Conservation (phyloP, 1,139 yeast species). For the Kurtzmaniella quercitrusa region DNA sequence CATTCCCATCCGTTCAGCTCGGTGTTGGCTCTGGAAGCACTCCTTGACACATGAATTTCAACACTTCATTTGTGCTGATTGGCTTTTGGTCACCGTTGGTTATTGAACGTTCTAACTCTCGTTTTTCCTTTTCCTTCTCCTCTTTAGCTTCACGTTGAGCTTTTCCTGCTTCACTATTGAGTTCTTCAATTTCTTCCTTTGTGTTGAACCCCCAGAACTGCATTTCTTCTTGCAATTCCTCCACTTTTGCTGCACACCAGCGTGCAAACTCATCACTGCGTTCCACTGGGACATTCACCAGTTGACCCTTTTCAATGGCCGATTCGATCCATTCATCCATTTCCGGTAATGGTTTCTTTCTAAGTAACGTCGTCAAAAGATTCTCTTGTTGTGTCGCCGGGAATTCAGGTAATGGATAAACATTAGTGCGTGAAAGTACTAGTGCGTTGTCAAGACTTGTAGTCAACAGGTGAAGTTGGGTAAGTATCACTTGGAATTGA, state of each 20-base stretch:
- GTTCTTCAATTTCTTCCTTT: conserved; percentile 39
- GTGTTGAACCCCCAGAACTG: conserved; percentile 62
- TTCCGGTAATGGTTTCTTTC: conserved; percentile 87
- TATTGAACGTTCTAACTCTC: conserved; percentile 24
- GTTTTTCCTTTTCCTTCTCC: conserved; percentile 23
- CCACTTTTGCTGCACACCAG: conserved; percentile 58
- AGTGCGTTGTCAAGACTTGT: conserved; percentile 63
- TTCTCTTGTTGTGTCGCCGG: conserved; percentile 85
- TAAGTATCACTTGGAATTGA: conserved; percentile 77
- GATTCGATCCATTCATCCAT: conserved; percentile 80
- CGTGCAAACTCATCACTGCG: conserved; percentile 54
- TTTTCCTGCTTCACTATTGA: conserved; percentile 41
- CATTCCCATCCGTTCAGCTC: no score
- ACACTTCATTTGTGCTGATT: conserved; percentile 34
- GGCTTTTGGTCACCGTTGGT: conserved; percentile 32
- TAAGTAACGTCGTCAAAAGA: conserved; percentile 70
- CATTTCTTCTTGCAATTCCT: conserved; percentile 51
- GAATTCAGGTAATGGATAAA: conserved; percentile 76
- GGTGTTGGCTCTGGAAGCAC: conserved; percentile 16
- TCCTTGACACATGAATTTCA: conserved; percentile 42
- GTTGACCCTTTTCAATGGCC: conserved; percentile 40
- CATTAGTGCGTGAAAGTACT: conserved; percentile 61
- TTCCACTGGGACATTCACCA: conserved; percentile 17
- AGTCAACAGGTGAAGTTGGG: conserved; percentile 76
- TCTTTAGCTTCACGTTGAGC: conserved; percentile 26